A percentile compares a stretch with the other conserved stretches of the same genome.
Conservation (phyloP, 129 eudicot genomes). For the Saposhnikovia divaricata region DNA sequence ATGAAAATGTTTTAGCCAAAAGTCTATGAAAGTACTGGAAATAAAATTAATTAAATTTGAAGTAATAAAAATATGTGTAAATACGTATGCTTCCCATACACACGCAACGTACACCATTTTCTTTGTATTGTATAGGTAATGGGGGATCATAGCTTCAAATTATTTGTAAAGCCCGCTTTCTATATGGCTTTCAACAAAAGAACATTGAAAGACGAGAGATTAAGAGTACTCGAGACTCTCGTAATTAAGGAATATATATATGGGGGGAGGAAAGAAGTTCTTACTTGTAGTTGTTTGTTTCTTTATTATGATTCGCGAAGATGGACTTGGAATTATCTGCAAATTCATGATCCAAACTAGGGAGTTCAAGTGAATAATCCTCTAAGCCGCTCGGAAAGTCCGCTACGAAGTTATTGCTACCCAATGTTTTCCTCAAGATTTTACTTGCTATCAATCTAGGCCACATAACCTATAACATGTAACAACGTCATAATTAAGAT, state of each 20-base stretch:
- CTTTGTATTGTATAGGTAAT: neutral
- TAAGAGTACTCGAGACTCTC: no score
- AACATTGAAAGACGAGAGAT: neutral
- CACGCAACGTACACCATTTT: neutral
- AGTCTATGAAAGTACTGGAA: neutral
- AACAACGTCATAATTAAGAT: neutral
- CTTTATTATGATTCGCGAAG: slow-evolving; percentile 14
- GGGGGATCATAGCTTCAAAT: neutral
- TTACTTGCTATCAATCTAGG: slow-evolving; percentile 50
- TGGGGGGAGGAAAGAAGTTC: no score
- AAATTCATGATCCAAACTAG: slow-evolving; percentile 21
- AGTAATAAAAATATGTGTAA: neutral
- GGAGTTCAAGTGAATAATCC: slow-evolving; percentile 34
- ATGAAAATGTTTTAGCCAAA: neutral
- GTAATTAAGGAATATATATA: no score
- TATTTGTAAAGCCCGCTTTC: no score
- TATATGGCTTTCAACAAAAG: neutral
- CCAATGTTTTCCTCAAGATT: slow-evolving; percentile 34
- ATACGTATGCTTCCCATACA: neutral
- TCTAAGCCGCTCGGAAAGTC: slow-evolving; percentile 36
- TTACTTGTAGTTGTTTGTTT: slow-evolving; percentile 38
- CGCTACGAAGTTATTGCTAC: slow-evolving; percentile 45
- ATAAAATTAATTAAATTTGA: neutral
- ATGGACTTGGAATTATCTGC: slow-evolving; percentile 6
- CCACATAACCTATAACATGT: slow-evolving; percentile 39